phyloP scores from a whole-genome alignment of 768 basidiomycete genomes.

The Asterophora parasitica region DNA sequence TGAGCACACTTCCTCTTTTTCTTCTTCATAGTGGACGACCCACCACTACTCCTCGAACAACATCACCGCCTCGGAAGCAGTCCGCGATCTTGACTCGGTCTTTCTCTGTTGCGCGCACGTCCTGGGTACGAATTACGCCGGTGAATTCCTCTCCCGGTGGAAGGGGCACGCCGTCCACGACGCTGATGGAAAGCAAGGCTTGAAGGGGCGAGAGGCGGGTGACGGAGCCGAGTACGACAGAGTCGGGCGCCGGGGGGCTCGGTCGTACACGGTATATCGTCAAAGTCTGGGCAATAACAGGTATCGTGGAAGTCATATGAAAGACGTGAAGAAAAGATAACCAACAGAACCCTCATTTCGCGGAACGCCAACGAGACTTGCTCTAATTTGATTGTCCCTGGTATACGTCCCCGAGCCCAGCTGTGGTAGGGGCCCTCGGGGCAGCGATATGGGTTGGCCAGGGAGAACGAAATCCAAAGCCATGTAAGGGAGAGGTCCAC shows the following conservation, averaged over 20 bases:
- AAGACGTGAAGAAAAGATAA: constrained; percentile 26
- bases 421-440: constrained; percentile 49
- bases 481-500: constrained; percentile 13
- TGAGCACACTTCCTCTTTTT: neutral
- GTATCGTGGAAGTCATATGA: constrained; percentile 18
- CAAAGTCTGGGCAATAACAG: constrained; percentile 41
- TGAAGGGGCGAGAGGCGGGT: constrained; percentile 81
- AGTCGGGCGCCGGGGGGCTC: constrained; percentile 67
- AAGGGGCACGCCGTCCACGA: constrained; percentile 82
- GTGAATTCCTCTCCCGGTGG: constrained; percentile 84
- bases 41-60: constrained; percentile 83
- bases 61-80: constrained; percentile 90
- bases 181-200: constrained; percentile 77
- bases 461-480: constrained; percentile 47
- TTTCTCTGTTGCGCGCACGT: constrained; percentile 86
- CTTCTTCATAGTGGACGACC: constrained; percentile 24
- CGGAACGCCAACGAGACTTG: constrained; percentile 67
- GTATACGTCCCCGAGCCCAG: constrained; percentile 65
- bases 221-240: constrained; percentile 78
- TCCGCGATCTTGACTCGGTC: constrained; percentile 86
- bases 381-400: constrained; percentile 58
- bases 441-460: constrained; percentile 68
- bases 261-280: constrained; percentile 64
- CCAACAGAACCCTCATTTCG: constrained; percentile 62
- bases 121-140: constrained; percentile 84